Percentiles rank a stretch among this genome's conserved stretches.
phyloP scores from a whole-genome alignment of 371 early-diverging fungal species.

The Apophysomyces sp. region DNA sequence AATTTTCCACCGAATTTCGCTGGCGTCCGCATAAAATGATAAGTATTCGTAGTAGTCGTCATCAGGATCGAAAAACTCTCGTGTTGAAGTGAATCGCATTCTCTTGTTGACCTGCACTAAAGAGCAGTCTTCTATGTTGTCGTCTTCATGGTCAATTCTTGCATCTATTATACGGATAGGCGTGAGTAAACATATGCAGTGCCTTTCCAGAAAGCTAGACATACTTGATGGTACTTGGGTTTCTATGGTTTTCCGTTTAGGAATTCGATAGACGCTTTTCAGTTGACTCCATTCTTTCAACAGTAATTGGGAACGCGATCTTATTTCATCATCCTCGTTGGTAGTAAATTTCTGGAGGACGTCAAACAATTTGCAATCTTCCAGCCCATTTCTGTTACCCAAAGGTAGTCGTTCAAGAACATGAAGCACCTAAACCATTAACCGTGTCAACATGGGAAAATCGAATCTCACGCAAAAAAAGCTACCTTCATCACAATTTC shows the following conservation, averaged over 20 bases:
- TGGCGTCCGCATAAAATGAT: slow-evolving; percentile 8
- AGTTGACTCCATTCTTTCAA: slow-evolving; percentile 50
- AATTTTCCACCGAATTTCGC: slow-evolving; percentile 19
- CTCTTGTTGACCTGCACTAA: slow-evolving; percentile 3
- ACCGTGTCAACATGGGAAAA: not conserved
- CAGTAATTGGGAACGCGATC: slow-evolving; percentile 32
- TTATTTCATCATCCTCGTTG: slow-evolving; percentile 39
- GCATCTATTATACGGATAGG: no score
- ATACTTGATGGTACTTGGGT: not conserved
- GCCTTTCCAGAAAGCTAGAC: not conserved
- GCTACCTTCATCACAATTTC: slow-evolving; percentile 37
- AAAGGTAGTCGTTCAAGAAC: slow-evolving; percentile 61
- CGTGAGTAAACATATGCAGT: no score
- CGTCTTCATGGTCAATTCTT: not conserved
- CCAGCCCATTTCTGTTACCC: slow-evolving; percentile 68
- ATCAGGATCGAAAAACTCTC: slow-evolving; percentile 42
- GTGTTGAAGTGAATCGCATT: slow-evolving; percentile 20
- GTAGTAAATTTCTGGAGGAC: slow-evolving; percentile 42
- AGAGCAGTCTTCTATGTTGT: not conserved
- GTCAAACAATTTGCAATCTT: slow-evolving; percentile 61
- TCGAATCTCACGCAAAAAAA: not conserved
- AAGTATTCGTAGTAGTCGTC: slow-evolving; percentile 39
- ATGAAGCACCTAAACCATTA: slow-evolving; percentile 15
- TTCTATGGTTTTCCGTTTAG: slow-evolving; percentile 33
- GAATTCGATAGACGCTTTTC: slow-evolving; percentile 62